A percentile compares a stretch with the other conserved stretches of the same genome.
Evolutionary conservation across 805 yeast genomes (phyloP).

Genomic region (Saturnispora silvae): DNA sequence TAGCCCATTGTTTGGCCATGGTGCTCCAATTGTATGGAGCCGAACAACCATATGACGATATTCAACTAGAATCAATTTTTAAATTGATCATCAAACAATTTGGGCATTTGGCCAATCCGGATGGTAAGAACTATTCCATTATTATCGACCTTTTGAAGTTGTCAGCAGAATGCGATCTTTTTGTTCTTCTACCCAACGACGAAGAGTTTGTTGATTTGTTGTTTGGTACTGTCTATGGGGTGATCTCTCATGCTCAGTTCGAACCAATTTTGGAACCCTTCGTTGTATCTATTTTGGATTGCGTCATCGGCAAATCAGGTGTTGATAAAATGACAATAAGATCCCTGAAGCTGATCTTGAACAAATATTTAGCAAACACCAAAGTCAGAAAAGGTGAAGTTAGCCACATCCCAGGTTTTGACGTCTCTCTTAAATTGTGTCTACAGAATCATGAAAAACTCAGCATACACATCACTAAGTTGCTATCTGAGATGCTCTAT

Average conservation of each 20-base stretch:
- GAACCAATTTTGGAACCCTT: conserved; percentile 38
- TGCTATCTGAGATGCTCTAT: conserved; percentile 65
- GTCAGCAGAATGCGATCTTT: conserved; percentile 62
- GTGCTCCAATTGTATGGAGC: conserved; percentile 75
- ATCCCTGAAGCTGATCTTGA: conserved; percentile 53
- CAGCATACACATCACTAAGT: conserved; percentile 67
- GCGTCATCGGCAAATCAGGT: conserved; percentile 62
- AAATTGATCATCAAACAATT: conserved; percentile 56
- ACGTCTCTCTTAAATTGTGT: conserved; percentile 57
- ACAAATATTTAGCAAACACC: conserved; percentile 40
- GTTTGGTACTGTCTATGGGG: conserved; percentile 53
- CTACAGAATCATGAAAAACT: conserved; percentile 60
- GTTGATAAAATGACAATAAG: conserved; percentile 38
- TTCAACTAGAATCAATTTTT: conserved; percentile 55
- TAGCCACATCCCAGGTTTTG: conserved; percentile 46
- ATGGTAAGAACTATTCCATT: conserved; percentile 53
- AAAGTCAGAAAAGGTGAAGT: conserved; percentile 14
- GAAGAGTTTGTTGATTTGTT: conserved; percentile 41
- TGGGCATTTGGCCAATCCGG: conserved; percentile 35
- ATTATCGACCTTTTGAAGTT: conserved; percentile 55
- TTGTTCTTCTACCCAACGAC: conserved; percentile 40
- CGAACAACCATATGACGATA: conserved; percentile 72
- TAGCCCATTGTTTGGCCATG: conserved; percentile 68
- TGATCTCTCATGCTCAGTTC: conserved; percentile 34
- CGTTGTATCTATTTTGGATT: conserved; percentile 62